A percentile compares a stretch with the other conserved stretches of the same genome.
Conservation (phyloP, 108 stramenopile species). For the Cyclotella choctawhatcheeana region DNA sequence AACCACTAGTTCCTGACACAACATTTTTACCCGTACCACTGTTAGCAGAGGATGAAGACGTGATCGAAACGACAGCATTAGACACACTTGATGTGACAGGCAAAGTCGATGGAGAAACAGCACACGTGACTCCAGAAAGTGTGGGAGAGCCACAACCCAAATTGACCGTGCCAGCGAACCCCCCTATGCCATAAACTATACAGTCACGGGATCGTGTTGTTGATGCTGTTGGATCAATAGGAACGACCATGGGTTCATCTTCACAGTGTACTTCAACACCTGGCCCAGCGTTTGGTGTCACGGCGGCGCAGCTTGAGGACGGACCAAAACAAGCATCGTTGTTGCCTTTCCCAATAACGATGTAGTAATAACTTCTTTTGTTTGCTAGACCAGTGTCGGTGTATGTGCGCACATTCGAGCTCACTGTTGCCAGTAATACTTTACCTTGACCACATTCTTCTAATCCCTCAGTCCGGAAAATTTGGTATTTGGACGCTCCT, state of each 20-base stretch:
- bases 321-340: slow-evolving; percentile 18
- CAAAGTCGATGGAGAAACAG: background rate
- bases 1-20: background rate
- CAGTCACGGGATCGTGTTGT: background rate
- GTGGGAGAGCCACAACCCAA: background rate
- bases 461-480: slow-evolving; percentile 30
- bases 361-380: slow-evolving; percentile 27
- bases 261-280: background rate
- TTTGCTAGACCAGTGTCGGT: slow-evolving; percentile 22
- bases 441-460: slow-evolving; percentile 25
- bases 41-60: slow-evolving; percentile 1
- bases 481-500: slow-evolving; percentile 21
- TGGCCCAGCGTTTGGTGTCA: background rate
- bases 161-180: background rate
- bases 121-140: background rate
- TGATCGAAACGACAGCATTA: background rate
- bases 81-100: background rate
- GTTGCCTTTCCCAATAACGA: slow-evolving; percentile 20
- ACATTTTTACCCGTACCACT: background rate
- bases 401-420: background rate
- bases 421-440: slow-evolving; percentile 10
- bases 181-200: background rate
- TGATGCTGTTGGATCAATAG: background rate
- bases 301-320: slow-evolving; percentile 2
- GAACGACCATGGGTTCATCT: background rate